Conservation (phyloP, 495 filamentous ascomycete species). For the Penicillium robsamsonii region DNA sequence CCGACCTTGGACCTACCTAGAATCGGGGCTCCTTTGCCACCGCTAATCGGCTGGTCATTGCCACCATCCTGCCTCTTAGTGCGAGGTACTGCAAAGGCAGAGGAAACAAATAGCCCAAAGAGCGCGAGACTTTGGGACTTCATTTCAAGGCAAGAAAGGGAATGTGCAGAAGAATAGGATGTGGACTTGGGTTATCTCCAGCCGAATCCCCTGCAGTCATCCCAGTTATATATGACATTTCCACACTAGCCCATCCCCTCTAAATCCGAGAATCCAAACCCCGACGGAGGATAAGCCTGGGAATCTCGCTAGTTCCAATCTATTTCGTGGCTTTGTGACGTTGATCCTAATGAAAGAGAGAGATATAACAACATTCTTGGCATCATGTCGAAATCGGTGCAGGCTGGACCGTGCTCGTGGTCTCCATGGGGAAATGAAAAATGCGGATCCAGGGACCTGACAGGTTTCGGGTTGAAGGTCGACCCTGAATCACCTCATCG, state of each 20-base stretch:
- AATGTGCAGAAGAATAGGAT: not conserved
- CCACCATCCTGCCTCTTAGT: conserved; percentile 37
- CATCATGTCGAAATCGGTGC: conserved; percentile 27
- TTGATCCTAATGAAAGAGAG: conserved; percentile 1
- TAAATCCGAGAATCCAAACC: not conserved
- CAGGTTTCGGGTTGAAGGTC: conserved; percentile 8
- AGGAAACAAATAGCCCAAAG: conserved; percentile 18
- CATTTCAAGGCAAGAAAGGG: conserved; percentile 17
- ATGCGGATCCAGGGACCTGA: conserved; percentile 21
- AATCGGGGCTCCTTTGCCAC: conserved; percentile 56
- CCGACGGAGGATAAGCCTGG: not conserved
- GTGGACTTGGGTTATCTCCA: not conserved
- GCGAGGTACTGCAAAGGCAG: conserved; percentile 25
- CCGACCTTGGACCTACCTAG: conserved; percentile 38
- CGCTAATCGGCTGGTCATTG: conserved; percentile 52
- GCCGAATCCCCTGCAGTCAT: not conserved
- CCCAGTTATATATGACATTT: not conserved
- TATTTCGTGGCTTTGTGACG: not conserved
- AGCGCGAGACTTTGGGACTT: conserved; percentile 16
- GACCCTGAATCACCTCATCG: conserved; percentile 21
- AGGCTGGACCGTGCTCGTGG: conserved; percentile 5
- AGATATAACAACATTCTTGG: conserved; percentile 30
- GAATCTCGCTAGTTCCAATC: not conserved
- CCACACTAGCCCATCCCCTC: not conserved
- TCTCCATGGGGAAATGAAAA: conserved; percentile 12